A percentile compares a stretch with the other conserved stretches of the same genome.
Conservation (phyloP, 2,329 filamentous ascomycete species). For the Trichoderma sp. region DNA sequence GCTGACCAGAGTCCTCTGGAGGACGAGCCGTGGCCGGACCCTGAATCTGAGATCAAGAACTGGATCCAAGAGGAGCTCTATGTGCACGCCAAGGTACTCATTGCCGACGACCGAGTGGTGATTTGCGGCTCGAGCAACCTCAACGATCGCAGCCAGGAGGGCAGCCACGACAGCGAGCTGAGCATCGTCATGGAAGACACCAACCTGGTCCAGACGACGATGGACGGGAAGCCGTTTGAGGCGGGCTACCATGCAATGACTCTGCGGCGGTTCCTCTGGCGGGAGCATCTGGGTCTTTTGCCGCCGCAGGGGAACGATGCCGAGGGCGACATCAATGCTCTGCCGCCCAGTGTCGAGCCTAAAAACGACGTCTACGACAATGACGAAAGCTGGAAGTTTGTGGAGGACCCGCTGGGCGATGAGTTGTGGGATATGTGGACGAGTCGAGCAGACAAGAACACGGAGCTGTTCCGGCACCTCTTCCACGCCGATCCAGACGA, state of each 20-base stretch:
- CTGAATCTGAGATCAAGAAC: constrained; percentile 77
- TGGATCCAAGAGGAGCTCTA: constrained; percentile 97
- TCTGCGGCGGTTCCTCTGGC: constrained; percentile 80
- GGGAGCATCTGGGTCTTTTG: constrained; percentile 85
- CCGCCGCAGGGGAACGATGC: constrained; percentile 72
- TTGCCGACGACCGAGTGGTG: constrained; percentile 82
- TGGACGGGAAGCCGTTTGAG: constrained; percentile 76
- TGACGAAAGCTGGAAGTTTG: constrained; percentile 64
- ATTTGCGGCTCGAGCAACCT: constrained; percentile 88
- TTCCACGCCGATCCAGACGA: constrained; percentile 92
- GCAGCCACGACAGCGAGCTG: constrained; percentile 87
- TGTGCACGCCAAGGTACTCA: constrained; percentile 87
- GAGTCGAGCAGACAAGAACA: constrained; percentile 68
- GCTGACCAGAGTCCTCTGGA: constrained; percentile 59
- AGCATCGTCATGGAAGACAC: constrained; percentile 88
- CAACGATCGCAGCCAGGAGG: constrained; percentile 87
- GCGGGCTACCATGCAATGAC: constrained; percentile 83
- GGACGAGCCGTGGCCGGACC: constrained; percentile 72
- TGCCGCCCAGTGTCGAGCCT: constrained; percentile 67
- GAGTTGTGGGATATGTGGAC: constrained; percentile 72
- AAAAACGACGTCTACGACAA: constrained; percentile 65
- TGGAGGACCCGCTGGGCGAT: constrained; percentile 70
- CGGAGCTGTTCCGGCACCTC: constrained; percentile 72
- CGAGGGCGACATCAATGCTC: constrained; percentile 68
- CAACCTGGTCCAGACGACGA: constrained; percentile 67